A percentile compares a stretch with the other conserved stretches of the same genome.
Evolutionary conservation across 2,329 filamentous ascomycete genomes (phyloP).

Genomic region (Stachybotrys elegans): DNA sequence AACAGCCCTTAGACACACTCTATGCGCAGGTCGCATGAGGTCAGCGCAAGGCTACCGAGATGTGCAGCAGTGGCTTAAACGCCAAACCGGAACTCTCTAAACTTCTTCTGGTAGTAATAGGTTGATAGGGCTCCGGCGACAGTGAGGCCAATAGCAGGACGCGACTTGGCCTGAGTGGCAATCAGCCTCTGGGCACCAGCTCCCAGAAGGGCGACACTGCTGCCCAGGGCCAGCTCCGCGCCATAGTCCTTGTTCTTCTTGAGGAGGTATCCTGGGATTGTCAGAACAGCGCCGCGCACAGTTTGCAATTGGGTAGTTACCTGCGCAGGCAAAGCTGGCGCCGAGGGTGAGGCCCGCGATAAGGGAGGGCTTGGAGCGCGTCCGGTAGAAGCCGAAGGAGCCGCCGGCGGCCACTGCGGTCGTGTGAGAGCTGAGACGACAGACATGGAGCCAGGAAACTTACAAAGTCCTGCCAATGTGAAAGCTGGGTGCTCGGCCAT

Average conservation of each 20-base stretch:
- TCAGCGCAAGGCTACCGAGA: too few species aligned
- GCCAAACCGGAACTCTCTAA: conserved; percentile 33
- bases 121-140: conserved; percentile 29
- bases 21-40: too few species aligned
- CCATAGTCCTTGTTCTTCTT: conserved; percentile 37
- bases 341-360: conserved; percentile 18
- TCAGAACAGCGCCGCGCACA: not conserved
- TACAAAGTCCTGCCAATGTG: conserved; percentile 32
- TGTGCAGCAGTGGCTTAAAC: too few species aligned
- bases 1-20: too few species aligned
- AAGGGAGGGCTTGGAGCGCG: conserved; percentile 19
- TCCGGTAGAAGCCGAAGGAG: conserved; percentile 17
- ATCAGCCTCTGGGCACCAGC: conserved; percentile 32
- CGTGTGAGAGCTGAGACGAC: not conserved
- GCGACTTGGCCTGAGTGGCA: conserved; percentile 31
- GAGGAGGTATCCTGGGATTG: conserved; percentile 30
- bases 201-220: conserved; percentile 30
- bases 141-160: conserved; percentile 28
- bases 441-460: conserved; percentile 11
- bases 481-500: conserved; percentile 38
- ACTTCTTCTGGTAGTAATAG: conserved; percentile 37
- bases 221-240: conserved; percentile 34
- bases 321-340: conserved; percentile 18
- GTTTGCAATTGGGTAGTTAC: conserved; percentile 6
- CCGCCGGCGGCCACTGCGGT: conserved; percentile 17